A percentile compares a stretch with the other conserved stretches of the same genome.
Conservation (phyloP, 768 basidiomycete genomes). For the Kwoniella sp. region DNA sequence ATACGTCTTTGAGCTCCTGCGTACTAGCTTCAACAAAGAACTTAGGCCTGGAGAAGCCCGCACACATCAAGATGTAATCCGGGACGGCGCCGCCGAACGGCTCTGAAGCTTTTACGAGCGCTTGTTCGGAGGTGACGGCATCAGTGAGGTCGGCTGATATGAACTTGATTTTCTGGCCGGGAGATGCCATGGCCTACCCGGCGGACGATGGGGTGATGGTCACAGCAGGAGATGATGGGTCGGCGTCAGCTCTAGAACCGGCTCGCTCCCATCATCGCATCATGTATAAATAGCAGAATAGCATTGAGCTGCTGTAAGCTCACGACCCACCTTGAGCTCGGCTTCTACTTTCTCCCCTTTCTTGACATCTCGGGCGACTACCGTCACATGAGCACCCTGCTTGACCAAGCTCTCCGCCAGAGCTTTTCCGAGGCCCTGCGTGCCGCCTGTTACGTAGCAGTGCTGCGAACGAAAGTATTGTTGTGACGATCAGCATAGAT, state of each 20-base stretch:
- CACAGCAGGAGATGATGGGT: not conserved
- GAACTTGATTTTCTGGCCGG: constrained; percentile 66
- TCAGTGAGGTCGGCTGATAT: constrained; percentile 70
- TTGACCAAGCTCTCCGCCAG: constrained; percentile 66
- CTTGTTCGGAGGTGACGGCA: constrained; percentile 63
- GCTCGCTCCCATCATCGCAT: constrained; percentile 1
- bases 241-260: too few relatives aligned
- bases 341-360: constrained; percentile 66
- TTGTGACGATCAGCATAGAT: too few relatives aligned
- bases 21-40: constrained; percentile 74
- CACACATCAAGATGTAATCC: constrained; percentile 77
- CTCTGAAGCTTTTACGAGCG: constrained; percentile 66
- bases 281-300: not conserved
- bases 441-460: constrained; percentile 82
- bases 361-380: constrained; percentile 73
- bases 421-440: constrained; percentile 75
- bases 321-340: constrained; percentile 67
- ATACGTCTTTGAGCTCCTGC: constrained; percentile 60
- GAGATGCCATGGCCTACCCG: constrained; percentile 40
- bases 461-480: constrained; percentile 71
- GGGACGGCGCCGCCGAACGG: constrained; percentile 66
- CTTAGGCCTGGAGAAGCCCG: constrained; percentile 67
- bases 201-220: too few relatives aligned
- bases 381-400: constrained; percentile 78
- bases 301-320: too few relatives aligned